A percentile compares a stretch with the other conserved stretches of the same genome.
Conservation (phyloP, 2,329 filamentous ascomycete species). For the Aspergillus proliferans region DNA sequence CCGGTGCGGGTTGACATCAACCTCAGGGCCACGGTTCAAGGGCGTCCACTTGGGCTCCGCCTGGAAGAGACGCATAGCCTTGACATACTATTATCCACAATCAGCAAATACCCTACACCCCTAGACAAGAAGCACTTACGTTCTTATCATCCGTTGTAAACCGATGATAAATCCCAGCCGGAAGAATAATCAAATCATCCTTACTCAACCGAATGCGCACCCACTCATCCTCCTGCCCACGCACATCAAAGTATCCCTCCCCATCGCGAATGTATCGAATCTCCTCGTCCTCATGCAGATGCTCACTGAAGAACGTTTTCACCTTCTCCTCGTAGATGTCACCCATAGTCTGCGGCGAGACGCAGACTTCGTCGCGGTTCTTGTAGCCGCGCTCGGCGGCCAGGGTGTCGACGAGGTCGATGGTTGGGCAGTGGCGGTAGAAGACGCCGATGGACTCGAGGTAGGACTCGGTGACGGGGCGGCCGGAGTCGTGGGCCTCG, state of each 20-base stretch:
- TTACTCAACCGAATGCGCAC: constrained; percentile 78
- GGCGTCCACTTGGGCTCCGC: constrained; percentile 98
- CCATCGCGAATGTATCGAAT: constrained; percentile 91
- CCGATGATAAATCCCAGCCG: constrained; percentile 91
- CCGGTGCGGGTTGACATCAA: constrained; percentile 72
- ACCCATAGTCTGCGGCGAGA: constrained; percentile 81
- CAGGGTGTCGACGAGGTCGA: constrained; percentile 65
- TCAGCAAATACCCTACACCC: constrained; percentile 2
- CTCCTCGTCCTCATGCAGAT: constrained; percentile 97
- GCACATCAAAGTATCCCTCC: constrained; percentile 86
- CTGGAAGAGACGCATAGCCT: constrained; percentile 94
- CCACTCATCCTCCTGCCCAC: constrained; percentile 78
- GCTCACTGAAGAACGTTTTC: constrained; percentile 87
- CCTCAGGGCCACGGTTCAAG: constrained; percentile 69
- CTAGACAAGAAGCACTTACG: constrained; percentile 47
- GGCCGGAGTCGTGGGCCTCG: constrained; percentile 78
- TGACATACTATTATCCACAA: constrained; percentile 64
- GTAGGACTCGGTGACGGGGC: constrained; percentile 56
- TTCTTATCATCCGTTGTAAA: constrained; percentile 93
- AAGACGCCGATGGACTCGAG: constrained; percentile 72
- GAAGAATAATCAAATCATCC: constrained; percentile 85
- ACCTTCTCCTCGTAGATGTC: constrained; percentile 88
- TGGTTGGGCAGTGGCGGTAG: constrained; percentile 62
- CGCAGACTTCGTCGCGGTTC: constrained; percentile 88
- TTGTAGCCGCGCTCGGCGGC: constrained; percentile 74